Evolutionary conservation across 257 asterid genomes (phyloP), one percentile per base, ranked within the genome.

Genomic region (Nicotiana otophora): DNA sequence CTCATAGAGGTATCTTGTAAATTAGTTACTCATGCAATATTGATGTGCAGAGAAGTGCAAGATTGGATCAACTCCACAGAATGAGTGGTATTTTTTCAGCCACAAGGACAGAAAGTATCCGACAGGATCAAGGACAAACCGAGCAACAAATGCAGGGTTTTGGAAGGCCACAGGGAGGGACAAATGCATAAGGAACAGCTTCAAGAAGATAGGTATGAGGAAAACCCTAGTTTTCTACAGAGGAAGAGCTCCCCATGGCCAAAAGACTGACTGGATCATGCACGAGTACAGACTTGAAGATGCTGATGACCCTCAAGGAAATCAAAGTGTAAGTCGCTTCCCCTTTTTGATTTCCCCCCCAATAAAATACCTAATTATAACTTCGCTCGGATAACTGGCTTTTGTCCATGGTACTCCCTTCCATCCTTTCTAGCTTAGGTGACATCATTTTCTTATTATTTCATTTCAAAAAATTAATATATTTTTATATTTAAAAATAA

Each of bases 151-250:
- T 78, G 98, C 98, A 0, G 98, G 98, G 6, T 94, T 94, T 74
- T 94, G 98, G 98, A 94, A 94, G 87, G 98, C 98, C 4, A 94
- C 98, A 0, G 98, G 98, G 10, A 84, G 98, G 14, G 97, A 94
- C 87, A 94, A 94, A 86, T 91, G 95, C 93, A 90, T 94, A 26
- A 86, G 97, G 81, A 92, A 90, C 89, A 90, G 65, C 89, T 86
- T 84, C 83, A 88, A 84, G 64, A 94, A 92, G 89, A 94, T 94
- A 39, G 98, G 98, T 0, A 94, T 94, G 98, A 87, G 98, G 62
- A 94, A 94, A 86, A 94, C 98, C 83, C 89, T 94, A 3, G 98
- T 94, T 63, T 94, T 94, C 90, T 94, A 94, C 86, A 89, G 97
- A 10, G 98, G 98, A 0, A 66, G 98, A 72, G 98, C 98, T 39